Conservation (phyloP, 2,329 filamentous ascomycete species). For the Fusarium albidum region DNA sequence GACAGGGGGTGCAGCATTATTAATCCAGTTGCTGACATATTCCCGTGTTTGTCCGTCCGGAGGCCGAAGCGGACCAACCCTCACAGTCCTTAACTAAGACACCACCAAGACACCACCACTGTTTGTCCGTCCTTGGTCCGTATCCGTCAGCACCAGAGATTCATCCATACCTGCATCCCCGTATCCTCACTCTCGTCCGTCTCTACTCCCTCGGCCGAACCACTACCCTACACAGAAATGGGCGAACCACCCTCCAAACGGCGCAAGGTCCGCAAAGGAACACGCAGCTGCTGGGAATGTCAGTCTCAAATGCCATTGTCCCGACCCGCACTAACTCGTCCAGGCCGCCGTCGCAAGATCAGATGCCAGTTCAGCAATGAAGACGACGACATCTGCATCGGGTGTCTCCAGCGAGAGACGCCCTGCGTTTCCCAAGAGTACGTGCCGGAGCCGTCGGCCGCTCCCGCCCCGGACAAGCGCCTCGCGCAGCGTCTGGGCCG, state of each 20-base stretch:
- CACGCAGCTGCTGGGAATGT: slow-evolving; percentile 68
- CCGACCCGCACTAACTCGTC: background rate
- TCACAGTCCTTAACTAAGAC: background rate
- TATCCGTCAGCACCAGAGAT: slow-evolving; percentile 7
- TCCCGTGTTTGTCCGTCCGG: slow-evolving; percentile 29
- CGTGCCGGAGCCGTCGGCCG: slow-evolving; percentile 44
- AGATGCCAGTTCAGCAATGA: slow-evolving; percentile 56
- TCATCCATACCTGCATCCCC: background rate
- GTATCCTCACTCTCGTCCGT: background rate
- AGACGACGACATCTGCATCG: slow-evolving; percentile 53
- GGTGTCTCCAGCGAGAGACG: slow-evolving; percentile 53
- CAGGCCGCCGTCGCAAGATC: slow-evolving; percentile 57
- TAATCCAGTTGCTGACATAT: slow-evolving; percentile 20
- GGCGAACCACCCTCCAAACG: slow-evolving; percentile 31
- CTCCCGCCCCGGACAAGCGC: slow-evolving; percentile 46
- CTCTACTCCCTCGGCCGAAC: background rate
- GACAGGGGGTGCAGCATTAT: slow-evolving; percentile 14
- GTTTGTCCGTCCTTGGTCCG: slow-evolving; percentile 33
- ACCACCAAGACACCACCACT: background rate
- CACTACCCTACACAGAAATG: slow-evolving; percentile 14
- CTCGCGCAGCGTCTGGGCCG: slow-evolving; percentile 54
- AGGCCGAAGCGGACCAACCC: slow-evolving; percentile 26
- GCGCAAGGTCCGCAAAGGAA: slow-evolving; percentile 62
- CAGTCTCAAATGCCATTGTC: slow-evolving; percentile 42
- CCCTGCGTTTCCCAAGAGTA: slow-evolving; percentile 58